Conservation (phyloP, 192 early-diverging fungal species). For the Borealophlyctis nickersoniae region DNA sequence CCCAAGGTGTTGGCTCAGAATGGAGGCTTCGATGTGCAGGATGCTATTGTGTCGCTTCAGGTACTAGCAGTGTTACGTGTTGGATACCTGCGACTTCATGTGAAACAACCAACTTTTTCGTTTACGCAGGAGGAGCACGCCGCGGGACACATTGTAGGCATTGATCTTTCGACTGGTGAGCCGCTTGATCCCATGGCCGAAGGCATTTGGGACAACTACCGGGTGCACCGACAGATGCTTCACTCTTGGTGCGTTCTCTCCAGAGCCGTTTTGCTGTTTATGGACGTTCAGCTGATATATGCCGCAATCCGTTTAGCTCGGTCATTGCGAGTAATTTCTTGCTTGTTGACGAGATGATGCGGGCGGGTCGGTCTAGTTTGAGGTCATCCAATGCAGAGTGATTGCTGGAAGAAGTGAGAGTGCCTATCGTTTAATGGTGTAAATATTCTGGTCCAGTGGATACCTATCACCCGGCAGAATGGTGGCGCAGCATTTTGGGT, state of each 20-base stretch:
- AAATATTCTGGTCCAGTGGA: no score
- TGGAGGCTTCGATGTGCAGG: conserved; percentile 95
- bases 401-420: no score
- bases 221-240: conserved; percentile 92
- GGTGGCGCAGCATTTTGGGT: no score
- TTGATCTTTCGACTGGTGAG: conserved; percentile 93
- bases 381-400: conserved; percentile 29
- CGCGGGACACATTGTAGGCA: conserved; percentile 86
- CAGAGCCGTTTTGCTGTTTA: no score
- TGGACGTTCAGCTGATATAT: background rate
- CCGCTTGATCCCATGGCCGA: conserved; percentile 85
- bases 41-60: conserved; percentile 88
- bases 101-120: no score
- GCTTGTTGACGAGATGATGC: conserved; percentile 97
- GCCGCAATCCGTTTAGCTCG: conserved; percentile 59
- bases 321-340: conserved; percentile 97
- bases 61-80: no score
- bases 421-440: no score
- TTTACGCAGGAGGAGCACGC: conserved; percentile 92
- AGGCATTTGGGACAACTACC: conserved; percentile 99
- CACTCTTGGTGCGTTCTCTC: conserved; percentile 85
- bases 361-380: conserved; percentile 31
- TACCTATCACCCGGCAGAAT: no score
- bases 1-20: conserved; percentile 96
- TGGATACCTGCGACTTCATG: no score